Evolutionary conservation across 257 asterid species (phyloP), one percentile per base, ranked within the genome.

Genomic region (Solanum commersonii): DNA sequence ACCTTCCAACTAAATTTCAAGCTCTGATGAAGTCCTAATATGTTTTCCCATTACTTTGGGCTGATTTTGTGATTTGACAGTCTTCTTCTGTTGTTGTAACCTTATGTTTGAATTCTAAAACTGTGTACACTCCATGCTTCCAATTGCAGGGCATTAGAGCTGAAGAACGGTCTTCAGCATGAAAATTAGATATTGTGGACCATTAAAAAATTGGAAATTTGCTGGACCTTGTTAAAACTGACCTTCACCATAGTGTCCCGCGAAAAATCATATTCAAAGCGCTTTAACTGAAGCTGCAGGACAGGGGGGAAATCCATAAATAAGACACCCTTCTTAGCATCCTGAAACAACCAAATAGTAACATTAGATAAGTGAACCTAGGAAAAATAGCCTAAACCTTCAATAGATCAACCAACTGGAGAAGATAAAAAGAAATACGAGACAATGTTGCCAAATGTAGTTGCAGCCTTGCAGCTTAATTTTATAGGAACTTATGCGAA

Each of bases 211-310:
- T 49, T 22, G 56, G 83, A 76, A 56, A 76, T 37, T 37, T 76
- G 83, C 20, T 76, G 52, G 83, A 38, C 33, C 49, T 76, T 76
- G 44, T 76, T 15, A 25, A 67, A 8, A 88, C 98, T 90, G 83
- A 95, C 99, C 99, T 97, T 97, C 78, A 95, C 97, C 98, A 95
- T 97, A 14, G 98, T 93, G 90, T 95, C 98, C 86, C 98, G 94
- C 95, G 94, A 91, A 85, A 94, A 97, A 93, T 97, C 99, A 84
- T 97, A 97, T 93, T 97, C 99, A 91, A 96, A 96, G 59, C 98
- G 97, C 93, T 96, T 96, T 87, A 97, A 95, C 93, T 97, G 98
- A 91, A 97, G 98, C 95, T 97, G 99, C 77, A 97, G 97, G 86
- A 97, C 98, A 56, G 99, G 99, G 88, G 99, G 99, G 90, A 93